Percentiles rank a stretch among this genome's conserved stretches.
phyloP scores from a whole-genome alignment of 306 rosid species.

The Castanospermum australe region DNA sequence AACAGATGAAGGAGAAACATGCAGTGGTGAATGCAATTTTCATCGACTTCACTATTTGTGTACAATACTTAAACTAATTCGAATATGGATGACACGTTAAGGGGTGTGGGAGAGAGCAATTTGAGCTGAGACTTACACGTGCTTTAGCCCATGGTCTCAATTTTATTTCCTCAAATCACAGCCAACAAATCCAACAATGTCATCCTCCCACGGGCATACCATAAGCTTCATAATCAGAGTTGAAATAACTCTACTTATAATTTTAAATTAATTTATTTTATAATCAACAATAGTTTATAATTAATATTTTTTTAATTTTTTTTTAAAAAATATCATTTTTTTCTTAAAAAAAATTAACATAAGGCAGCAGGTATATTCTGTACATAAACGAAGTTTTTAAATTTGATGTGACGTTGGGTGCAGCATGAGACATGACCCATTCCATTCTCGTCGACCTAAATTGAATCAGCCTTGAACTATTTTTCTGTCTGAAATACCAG shows the following conservation, averaged over 20 bases:
- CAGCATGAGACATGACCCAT: constrained; percentile 35
- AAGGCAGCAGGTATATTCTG: neutral
- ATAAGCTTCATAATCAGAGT: neutral
- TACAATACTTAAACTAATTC: neutral
- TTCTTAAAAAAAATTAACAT: too few relatives aligned
- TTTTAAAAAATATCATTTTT: too few relatives aligned
- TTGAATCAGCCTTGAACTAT: neutral
- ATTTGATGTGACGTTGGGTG: neutral
- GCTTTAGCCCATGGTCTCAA: neutral
- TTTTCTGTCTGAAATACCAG: neutral
- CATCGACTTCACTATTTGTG: neutral
- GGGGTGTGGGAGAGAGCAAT: constrained; percentile 16
- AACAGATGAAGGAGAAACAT: neutral
- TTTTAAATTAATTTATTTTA: too few relatives aligned
- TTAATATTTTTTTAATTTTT: too few relatives aligned
- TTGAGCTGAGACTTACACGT: constrained; percentile 20
- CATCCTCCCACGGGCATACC: neutral
- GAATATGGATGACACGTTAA: constrained; percentile 15
- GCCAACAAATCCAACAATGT: neutral
- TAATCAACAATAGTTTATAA: too few relatives aligned
- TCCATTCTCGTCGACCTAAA: neutral
- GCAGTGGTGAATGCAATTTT: neutral
- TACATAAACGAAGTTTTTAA: neutral
- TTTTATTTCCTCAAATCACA: neutral
- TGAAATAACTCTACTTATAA: too few relatives aligned